Conservation (phyloP, 1,139 yeast species). For the Candida freyschussii region DNA sequence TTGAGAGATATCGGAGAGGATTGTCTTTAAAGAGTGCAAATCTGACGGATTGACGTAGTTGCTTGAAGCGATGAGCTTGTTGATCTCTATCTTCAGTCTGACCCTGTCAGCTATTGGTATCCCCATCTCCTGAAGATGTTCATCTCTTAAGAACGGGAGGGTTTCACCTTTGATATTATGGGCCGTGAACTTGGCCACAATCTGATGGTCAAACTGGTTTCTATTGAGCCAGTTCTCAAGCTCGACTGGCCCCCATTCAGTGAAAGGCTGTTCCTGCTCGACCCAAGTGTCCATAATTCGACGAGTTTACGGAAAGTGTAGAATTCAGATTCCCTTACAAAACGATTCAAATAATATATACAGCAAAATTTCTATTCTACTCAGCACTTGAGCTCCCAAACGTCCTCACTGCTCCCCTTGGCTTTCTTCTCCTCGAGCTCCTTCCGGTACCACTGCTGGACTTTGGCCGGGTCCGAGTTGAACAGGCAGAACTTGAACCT, state of each 20-base stretch:
- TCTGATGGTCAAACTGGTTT: slow-evolving; percentile 13
- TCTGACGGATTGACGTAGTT: slow-evolving; percentile 28
- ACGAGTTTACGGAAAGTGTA: no score
- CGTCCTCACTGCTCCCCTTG: slow-evolving; percentile 72
- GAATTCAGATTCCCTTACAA: no score
- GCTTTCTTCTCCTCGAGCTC: slow-evolving; percentile 56
- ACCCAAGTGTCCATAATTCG: no score
- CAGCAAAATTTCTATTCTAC: no score
- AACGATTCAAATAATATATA: no score
- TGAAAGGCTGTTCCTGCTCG: slow-evolving; percentile 7
- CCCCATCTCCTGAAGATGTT: slow-evolving; percentile 60
- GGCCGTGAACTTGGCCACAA: slow-evolving; percentile 34
- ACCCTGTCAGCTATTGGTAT: slow-evolving; percentile 41
- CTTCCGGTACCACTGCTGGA: slow-evolving; percentile 68
- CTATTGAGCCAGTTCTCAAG: slow-evolving; percentile 22
- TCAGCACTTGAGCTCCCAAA: slow-evolving; percentile 61
- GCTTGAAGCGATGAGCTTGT: slow-evolving; percentile 33
- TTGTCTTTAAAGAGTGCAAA: slow-evolving; percentile 29
- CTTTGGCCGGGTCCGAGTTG: slow-evolving; percentile 48
- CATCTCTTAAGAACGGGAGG: slow-evolving; percentile 53
- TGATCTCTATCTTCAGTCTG: slow-evolving; percentile 43
- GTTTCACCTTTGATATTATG: slow-evolving; percentile 61
- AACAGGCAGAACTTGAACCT: slow-evolving; percentile 79
- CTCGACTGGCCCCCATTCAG: slow-evolving; percentile 23
- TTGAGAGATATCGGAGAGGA: slow-evolving; percentile 27